These are phyloP conservation scores for Ophiosphaerella narmari DNA, from an alignment of 2,329 filamentous ascomycete genomes.

Conservation along the genomic window DNA sequence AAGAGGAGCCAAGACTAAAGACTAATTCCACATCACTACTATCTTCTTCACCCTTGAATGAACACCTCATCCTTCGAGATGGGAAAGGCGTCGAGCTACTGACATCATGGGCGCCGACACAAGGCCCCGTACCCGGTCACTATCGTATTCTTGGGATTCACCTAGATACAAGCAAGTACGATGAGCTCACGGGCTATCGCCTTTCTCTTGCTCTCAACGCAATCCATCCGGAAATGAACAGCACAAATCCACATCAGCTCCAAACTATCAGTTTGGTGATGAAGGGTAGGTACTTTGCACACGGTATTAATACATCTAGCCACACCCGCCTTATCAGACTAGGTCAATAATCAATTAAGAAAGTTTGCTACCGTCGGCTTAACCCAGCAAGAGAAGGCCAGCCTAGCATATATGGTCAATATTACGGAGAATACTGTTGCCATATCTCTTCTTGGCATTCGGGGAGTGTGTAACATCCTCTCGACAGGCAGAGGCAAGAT, in stretches of 20 bases:
- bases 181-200: slow-evolving; percentile 14
- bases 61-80: slow-evolving; percentile 1
- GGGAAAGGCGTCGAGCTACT: background rate
- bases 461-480: slow-evolving; percentile 14
- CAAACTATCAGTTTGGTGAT: slow-evolving; percentile 10
- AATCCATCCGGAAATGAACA: slow-evolving; percentile 12
- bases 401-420: slow-evolving; percentile 8
- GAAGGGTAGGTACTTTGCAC: slow-evolving; percentile 5
- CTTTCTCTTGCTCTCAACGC: slow-evolving; percentile 15
- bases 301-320: slow-evolving; percentile 9
- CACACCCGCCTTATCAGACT: slow-evolving; percentile 4
- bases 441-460: slow-evolving; percentile 21
- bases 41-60: background rate
- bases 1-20: background rate
- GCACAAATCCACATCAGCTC: slow-evolving; percentile 11
- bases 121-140: background rate
- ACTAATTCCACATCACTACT: too few species aligned
- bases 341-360: background rate
- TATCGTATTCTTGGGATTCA: slow-evolving; percentile 9
- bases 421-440: slow-evolving; percentile 13
- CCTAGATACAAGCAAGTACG: slow-evolving; percentile 8
- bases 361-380: background rate
- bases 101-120: background rate
- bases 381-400: slow-evolving; percentile 5
- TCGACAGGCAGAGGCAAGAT: slow-evolving; percentile 6